Evolutionary conservation across 2,329 filamentous ascomycete genomes (phyloP).

Genomic region (Fusarium sp.): DNA sequence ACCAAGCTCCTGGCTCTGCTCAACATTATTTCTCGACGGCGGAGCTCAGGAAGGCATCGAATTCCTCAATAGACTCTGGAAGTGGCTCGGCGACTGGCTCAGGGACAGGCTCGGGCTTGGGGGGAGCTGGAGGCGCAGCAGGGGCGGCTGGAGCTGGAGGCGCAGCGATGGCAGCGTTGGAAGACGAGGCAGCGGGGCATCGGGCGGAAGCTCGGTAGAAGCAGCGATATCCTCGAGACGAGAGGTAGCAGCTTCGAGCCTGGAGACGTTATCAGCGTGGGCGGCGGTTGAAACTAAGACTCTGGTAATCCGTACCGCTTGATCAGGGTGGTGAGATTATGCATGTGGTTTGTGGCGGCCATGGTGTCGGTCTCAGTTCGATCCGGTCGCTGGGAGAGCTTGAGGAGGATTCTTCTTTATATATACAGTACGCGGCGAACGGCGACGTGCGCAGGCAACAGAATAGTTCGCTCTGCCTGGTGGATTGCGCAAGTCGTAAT

Average conservation of each 20-base stretch:
- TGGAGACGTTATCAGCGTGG: constrained; percentile 66
- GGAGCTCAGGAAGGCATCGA: constrained; percentile 80
- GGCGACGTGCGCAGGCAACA: constrained; percentile 25
- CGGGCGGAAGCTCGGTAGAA: constrained; percentile 72
- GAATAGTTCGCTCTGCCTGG: constrained; percentile 11
- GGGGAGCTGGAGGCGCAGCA: constrained; percentile 52
- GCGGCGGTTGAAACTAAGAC: neutral
- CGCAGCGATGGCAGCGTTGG: constrained; percentile 46
- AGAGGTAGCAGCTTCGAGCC: constrained; percentile 96
- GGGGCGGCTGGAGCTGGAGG: constrained; percentile 46
- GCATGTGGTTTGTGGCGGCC: constrained; percentile 86
- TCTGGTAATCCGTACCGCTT: constrained; percentile 77
- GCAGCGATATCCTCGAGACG: constrained; percentile 96
- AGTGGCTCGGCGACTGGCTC: constrained; percentile 64
- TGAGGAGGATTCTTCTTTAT: neutral
- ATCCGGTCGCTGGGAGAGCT: neutral
- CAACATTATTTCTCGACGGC: constrained; percentile 84
- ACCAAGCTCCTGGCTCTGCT: constrained; percentile 82
- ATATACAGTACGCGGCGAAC: neutral
- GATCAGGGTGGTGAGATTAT: constrained; percentile 96
- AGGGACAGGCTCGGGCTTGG: constrained; percentile 49
- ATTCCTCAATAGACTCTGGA: constrained; percentile 86
- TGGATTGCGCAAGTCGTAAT: constrained; percentile 23
- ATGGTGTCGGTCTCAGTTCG: constrained; percentile 57
- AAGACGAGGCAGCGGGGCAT: constrained; percentile 54